phyloP scores from a whole-genome alignment of 78 protist species.

The Dictyostelium intermedium region DNA sequence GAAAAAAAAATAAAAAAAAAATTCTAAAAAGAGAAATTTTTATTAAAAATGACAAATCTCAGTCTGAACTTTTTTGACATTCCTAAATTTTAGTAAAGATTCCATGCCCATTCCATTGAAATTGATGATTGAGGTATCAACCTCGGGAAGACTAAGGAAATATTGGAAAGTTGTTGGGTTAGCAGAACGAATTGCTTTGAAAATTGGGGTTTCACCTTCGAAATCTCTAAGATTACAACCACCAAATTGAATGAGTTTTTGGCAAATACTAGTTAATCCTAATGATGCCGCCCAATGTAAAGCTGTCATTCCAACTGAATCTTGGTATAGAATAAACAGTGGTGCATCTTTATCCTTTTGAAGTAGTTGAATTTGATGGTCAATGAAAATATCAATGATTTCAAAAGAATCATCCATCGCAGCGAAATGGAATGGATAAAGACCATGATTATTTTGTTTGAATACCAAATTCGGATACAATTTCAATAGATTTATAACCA shows the following conservation, averaged over 20 bases:
- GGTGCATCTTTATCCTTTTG: background rate
- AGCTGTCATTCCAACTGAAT: background rate
- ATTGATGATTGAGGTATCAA: background rate
- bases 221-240: background rate
- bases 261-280: background rate
- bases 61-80: background rate
- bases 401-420: background rate
- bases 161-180: background rate
- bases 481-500: background rate
- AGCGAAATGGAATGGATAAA: background rate
- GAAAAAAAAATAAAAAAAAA: too few species aligned
- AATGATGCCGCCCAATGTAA: background rate
- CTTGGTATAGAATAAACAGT: background rate
- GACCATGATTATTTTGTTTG: background rate
- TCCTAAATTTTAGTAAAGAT: background rate
- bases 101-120: background rate
- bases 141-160: background rate
- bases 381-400: background rate
- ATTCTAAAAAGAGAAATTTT: too few species aligned
- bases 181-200: background rate
- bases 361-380: background rate
- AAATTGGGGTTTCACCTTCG: conserved; percentile 8
- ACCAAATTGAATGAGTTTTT: background rate
- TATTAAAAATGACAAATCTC: background rate
- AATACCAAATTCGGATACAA: background rate